Conservation (phyloP, 345 rosid species). For the Xanthoceras sorbifolium region DNA sequence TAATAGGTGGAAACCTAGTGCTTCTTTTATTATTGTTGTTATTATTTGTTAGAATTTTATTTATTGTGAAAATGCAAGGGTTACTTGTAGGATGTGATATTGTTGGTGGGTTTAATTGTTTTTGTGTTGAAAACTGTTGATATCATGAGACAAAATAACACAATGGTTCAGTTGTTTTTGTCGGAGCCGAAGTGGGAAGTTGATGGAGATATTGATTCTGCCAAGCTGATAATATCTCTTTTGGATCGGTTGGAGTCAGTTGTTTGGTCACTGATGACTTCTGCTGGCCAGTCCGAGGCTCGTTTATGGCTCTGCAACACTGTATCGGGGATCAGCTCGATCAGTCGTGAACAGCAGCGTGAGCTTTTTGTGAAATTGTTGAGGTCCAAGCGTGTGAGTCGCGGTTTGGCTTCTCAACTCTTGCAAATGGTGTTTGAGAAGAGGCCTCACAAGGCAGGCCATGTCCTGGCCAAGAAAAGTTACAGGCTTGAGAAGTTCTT, state of each 20-base stretch:
- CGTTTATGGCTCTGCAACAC: slow-evolving; percentile 79
- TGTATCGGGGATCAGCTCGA: slow-evolving; percentile 39
- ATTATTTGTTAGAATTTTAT: background rate
- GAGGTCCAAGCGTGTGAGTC: slow-evolving; percentile 43
- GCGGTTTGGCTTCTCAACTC: slow-evolving; percentile 59
- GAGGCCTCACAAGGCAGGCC: slow-evolving; percentile 52
- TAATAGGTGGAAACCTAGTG: too few relatives aligned
- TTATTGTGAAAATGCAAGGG: background rate
- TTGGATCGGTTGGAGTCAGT: slow-evolving; percentile 53
- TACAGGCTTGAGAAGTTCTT: slow-evolving; percentile 73
- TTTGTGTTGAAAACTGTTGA: background rate
- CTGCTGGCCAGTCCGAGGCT: slow-evolving; percentile 78
- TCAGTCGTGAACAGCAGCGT: slow-evolving; percentile 48
- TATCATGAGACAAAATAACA: background rate
- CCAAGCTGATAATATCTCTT: slow-evolving; percentile 41
- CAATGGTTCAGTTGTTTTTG: slow-evolving; percentile 58
- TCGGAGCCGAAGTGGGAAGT: slow-evolving; percentile 42
- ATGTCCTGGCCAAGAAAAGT: slow-evolving; percentile 59
- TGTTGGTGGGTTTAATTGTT: background rate
- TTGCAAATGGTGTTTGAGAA: slow-evolving; percentile 61
- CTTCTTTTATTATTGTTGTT: too few relatives aligned
- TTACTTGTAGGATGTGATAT: background rate
- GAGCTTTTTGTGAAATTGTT: slow-evolving; percentile 59
- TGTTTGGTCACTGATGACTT: slow-evolving; percentile 55
- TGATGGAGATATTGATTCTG: slow-evolving; percentile 29